These are phyloP conservation scores for Encephalitozoon cuniculi DNA, from an alignment of 371 early-diverging fungal species.

Conservation along the genomic window DNA sequence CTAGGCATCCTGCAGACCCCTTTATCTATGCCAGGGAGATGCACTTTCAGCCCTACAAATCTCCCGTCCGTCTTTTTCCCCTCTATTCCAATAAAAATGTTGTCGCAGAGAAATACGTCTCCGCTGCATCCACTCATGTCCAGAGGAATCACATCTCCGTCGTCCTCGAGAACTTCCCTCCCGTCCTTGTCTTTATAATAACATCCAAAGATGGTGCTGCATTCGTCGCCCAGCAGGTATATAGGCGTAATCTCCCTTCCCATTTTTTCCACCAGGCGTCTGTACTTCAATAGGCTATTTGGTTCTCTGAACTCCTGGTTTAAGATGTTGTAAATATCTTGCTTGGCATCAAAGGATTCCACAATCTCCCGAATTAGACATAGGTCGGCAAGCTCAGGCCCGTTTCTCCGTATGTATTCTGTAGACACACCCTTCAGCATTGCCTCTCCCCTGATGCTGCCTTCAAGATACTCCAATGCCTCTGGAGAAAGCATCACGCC, in stretches of 20 bases:
- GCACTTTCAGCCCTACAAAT: slow-evolving; percentile 6
- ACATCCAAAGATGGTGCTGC: slow-evolving; percentile 30
- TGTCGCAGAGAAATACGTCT: slow-evolving; percentile 37
- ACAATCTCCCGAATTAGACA: slow-evolving; percentile 13
- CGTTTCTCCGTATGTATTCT: slow-evolving; percentile 23
- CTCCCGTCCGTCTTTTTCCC: background rate
- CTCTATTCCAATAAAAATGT: slow-evolving; percentile 31
- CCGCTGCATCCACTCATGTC: slow-evolving; percentile 19
- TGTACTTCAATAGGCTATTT: background rate
- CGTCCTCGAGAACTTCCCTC: slow-evolving; percentile 43
- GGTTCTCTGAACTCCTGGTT: slow-evolving; percentile 8
- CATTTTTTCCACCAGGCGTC: background rate
- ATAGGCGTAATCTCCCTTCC: background rate
- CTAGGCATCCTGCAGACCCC: background rate
- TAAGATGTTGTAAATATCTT: background rate
- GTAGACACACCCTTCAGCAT: slow-evolving; percentile 6
- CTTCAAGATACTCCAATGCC: slow-evolving; percentile 14
- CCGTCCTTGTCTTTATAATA: slow-evolving; percentile 31
- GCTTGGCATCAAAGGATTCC: background rate
- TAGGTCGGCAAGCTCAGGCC: background rate
- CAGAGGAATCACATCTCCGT: slow-evolving; percentile 18
- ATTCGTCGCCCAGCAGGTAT: background rate
- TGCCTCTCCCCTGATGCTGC: background rate
- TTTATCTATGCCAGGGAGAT: slow-evolving; percentile 8
- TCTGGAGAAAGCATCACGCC: slow-evolving; percentile 31